phyloP scores from a whole-genome alignment of 768 basidiomycete genomes.

The Auriscalpium vulgare region DNA sequence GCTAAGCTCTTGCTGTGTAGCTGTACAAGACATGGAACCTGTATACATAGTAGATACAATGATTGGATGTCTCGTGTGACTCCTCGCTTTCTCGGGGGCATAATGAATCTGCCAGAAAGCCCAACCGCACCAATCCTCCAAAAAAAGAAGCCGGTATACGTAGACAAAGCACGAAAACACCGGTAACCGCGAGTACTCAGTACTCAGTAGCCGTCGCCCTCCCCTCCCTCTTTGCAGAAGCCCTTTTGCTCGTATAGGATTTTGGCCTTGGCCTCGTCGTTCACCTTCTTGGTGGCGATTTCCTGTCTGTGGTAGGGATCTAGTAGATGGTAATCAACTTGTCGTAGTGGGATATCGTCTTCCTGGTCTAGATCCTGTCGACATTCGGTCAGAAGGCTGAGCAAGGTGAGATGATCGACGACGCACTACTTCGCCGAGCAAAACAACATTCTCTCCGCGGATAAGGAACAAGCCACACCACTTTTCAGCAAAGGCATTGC shows the following conservation, averaged over 20 bases:
- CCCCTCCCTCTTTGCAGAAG: slow-evolving; percentile 91
- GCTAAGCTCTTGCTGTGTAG: not conserved
- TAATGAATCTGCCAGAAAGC: slow-evolving; percentile 31
- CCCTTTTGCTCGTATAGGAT: slow-evolving; percentile 79
- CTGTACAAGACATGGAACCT: slow-evolving; percentile 26
- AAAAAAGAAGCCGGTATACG: not conserved
- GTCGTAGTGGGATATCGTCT: slow-evolving; percentile 75
- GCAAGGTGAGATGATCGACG: not conserved
- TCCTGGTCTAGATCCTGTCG: slow-evolving; percentile 84
- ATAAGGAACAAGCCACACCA: slow-evolving; percentile 89
- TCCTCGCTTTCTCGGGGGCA: slow-evolving; percentile 19
- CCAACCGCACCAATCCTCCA: slow-evolving; percentile 9
- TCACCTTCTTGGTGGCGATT: slow-evolving; percentile 62
- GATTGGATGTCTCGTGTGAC: slow-evolving; percentile 1
- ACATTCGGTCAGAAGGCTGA: not conserved
- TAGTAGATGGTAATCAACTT: slow-evolving; percentile 64
- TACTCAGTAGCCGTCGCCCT: slow-evolving; percentile 87
- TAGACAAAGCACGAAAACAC: not conserved
- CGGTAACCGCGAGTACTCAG: not conserved
- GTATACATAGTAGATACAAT: slow-evolving; percentile 12
- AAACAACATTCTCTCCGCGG: slow-evolving; percentile 95
- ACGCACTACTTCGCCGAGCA: slow-evolving; percentile 93
- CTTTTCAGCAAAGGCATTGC: slow-evolving; percentile 78
- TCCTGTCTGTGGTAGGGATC: slow-evolving; percentile 69
- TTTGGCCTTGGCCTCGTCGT: slow-evolving; percentile 79